Conservation (phyloP, 2,329 filamentous ascomycete genomes). For the Arthrobotrys pseudoclavata region DNA sequence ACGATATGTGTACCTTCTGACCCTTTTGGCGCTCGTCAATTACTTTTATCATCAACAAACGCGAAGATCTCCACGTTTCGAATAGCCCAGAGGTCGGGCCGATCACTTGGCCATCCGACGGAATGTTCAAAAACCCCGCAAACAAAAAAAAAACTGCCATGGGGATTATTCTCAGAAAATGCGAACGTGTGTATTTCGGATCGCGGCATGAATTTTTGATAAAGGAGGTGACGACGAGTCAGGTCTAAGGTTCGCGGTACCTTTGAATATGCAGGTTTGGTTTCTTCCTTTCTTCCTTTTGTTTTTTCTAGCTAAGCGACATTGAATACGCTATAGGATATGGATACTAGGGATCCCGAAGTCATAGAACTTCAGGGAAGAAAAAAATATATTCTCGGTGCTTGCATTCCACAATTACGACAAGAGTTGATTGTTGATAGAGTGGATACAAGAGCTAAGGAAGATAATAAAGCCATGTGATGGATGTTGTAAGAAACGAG, state of each 20-base stretch:
- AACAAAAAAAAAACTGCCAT: background rate
- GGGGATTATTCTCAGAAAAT: background rate
- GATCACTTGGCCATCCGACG: constrained; percentile 47
- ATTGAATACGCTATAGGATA: background rate
- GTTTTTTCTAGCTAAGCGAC: background rate
- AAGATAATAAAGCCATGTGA: background rate
- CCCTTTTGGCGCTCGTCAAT: constrained; percentile 22
- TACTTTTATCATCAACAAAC: constrained; percentile 29
- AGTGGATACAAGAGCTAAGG: background rate
- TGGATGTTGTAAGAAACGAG: background rate
- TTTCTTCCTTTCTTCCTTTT: background rate
- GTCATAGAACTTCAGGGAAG: background rate
- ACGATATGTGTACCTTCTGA: constrained; percentile 24
- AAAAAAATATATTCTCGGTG: background rate
- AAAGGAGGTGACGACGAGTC: constrained; percentile 2
- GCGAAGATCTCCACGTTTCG: constrained; percentile 37
- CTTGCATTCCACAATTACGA: background rate
- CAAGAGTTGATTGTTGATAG: background rate
- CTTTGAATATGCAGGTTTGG: background rate
- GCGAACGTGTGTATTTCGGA: background rate
- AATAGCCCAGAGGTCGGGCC: constrained; percentile 32
- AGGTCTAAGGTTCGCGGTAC: background rate
- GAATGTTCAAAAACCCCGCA: constrained; percentile 9
- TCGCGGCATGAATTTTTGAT: background rate
- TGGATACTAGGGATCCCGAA: too few species aligned